phyloP scores from a whole-genome alignment of 805 yeast genomes.

The Lachancea thermotolerans region DNA sequence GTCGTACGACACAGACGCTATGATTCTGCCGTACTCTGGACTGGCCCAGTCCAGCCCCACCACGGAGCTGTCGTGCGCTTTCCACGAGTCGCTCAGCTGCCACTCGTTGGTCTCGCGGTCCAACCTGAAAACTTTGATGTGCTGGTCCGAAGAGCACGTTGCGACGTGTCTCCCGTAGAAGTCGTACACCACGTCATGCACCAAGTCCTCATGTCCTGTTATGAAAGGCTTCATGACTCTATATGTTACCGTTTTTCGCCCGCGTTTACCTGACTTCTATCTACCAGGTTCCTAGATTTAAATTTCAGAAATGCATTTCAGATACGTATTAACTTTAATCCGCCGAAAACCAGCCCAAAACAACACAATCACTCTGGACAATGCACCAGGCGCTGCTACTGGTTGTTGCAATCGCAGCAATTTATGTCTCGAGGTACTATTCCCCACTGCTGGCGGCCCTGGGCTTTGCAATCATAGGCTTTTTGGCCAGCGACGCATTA shows the following conservation, averaged over 20 bases:
- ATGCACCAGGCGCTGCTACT: slow-evolving; percentile 2
- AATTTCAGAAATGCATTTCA: no score
- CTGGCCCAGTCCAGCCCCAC: slow-evolving; percentile 86
- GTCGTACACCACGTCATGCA: slow-evolving; percentile 86
- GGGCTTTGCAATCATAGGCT: slow-evolving; percentile 67
- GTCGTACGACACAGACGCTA: slow-evolving; percentile 87
- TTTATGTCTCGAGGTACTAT: slow-evolving; percentile 18
- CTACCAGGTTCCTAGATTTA: no score
- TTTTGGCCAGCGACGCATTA: slow-evolving; percentile 47
- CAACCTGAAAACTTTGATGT: slow-evolving; percentile 78
- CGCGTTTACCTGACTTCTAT: not conserved
- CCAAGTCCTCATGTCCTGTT: slow-evolving; percentile 88
- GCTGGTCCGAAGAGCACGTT: slow-evolving; percentile 92
- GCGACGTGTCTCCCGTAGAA: slow-evolving; percentile 90
- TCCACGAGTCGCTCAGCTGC: slow-evolving; percentile 85
- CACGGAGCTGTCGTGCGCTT: slow-evolving; percentile 87
- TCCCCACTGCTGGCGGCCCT: slow-evolving; percentile 39
- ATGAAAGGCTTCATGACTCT: slow-evolving; percentile 57
- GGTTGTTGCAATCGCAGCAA: slow-evolving; percentile 1
- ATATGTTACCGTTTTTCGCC: not conserved
- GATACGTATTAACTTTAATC: no score
- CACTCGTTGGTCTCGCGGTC: slow-evolving; percentile 63
- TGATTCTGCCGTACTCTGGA: slow-evolving; percentile 83
- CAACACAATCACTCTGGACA: not conserved
- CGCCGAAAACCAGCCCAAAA: no score